Base-by-base conservation (phyloP, 306 rosid species). In the Sindora glabra region DNA sequence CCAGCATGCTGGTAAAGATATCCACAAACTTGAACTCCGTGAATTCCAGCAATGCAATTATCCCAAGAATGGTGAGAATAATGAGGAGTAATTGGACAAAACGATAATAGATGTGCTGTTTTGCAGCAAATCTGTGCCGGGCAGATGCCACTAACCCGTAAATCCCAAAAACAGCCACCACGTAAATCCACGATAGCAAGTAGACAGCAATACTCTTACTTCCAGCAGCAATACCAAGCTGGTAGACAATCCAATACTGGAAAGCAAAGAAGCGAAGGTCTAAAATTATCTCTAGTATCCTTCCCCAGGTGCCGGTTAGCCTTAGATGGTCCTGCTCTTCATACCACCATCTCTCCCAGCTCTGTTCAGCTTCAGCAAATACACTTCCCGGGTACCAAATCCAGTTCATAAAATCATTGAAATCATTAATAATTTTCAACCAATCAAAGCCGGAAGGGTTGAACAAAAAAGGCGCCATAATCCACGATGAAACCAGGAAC, bases 291-390 rank as follows among this genome's bases (percentile, higher is more conserved):
- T 90, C 95, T 57, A 76, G n/a, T 59, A 90, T 10, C 81, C 82
- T 84, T 46, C 94, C 97, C 95, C 87, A 77, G 11, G 72, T 6
- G 17, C 97, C 97, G 19, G 94, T 90, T 21, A 65, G 52, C 76
- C 61, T 82, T 25, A 90, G 71, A 73, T 90, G 97, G 68, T 84
- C 95, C 69, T 86, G 95, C 68, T 86, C 95, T 68, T 90, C 97
- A 13, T 84, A 82, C 95, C 97, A 90, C 97, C 97, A 90, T 65
- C 79, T 84, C 73, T 86, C 95, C 97, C 97, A 90, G 69, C 97
- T 86, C 65, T 86, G 83, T 70, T 86, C 97, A 69, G 94, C 87
- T 78, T 86, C 84, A 49, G 94, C 95, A 63, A 86, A 86, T 51
- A 90, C 79, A 46, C 95, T 82, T 40, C 86, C 94, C 3, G 72